phyloP scores from a whole-genome alignment of 768 basidiomycete species.

The Lyophyllum shimeji region DNA sequence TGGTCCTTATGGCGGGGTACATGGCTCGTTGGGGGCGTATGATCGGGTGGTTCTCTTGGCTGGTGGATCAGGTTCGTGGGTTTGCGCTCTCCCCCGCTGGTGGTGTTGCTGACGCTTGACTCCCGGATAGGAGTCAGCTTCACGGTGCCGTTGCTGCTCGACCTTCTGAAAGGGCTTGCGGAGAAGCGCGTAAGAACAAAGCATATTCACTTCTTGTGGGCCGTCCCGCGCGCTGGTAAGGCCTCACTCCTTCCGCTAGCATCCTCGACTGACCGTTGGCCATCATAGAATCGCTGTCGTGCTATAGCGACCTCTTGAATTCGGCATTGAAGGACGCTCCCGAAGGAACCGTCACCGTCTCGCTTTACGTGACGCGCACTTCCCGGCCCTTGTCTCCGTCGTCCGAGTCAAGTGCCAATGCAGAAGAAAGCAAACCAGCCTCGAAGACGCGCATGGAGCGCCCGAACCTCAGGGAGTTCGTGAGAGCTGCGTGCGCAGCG shows the following conservation, averaged over 20 bases:
- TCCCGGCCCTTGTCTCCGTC: conserved; percentile 1
- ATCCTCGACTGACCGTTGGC: background rate
- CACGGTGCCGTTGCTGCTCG: conserved; percentile 24
- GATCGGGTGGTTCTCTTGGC: conserved; percentile 30
- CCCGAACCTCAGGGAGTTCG: conserved; percentile 19
- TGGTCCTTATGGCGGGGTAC: conserved; percentile 30
- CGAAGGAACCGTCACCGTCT: background rate
- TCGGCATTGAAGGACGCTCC: background rate
- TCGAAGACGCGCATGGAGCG: conserved; percentile 11
- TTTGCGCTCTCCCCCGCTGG: background rate
- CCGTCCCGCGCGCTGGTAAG: background rate
- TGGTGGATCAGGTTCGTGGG: conserved; percentile 29
- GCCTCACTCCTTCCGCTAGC: background rate
- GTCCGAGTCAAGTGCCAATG: background rate
- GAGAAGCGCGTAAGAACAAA: background rate
- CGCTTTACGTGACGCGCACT: background rate
- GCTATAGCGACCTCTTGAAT: background rate
- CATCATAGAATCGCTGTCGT: background rate
- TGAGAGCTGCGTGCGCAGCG: conserved; percentile 16
- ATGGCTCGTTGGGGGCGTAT: conserved; percentile 22
- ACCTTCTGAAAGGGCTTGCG: conserved; percentile 11
- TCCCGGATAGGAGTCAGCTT: conserved; percentile 21
- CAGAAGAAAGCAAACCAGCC: conserved; percentile 7
- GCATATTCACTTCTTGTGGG: conserved; percentile 8
- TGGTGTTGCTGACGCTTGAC: background rate